Percentiles rank a stretch among this genome's conserved stretches.
Conservation (phyloP, 805 yeast genomes). For the Saturnispora kantuleensis region DNA sequence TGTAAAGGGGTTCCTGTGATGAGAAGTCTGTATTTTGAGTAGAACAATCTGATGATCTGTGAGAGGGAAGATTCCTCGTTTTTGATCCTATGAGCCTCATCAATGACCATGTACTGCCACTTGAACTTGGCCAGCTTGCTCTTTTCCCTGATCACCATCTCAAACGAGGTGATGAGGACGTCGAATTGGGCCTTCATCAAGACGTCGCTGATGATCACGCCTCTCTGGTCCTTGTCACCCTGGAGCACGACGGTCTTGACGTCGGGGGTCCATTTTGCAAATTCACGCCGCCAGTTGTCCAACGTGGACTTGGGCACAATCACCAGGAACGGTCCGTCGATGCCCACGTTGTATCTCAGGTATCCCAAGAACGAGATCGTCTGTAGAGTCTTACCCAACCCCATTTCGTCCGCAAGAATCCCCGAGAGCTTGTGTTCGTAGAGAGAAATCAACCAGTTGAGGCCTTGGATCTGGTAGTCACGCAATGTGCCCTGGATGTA, state of each 20-base stretch:
- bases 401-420: constrained; percentile 81
- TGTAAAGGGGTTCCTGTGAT: constrained; percentile 81
- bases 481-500: constrained; percentile 54
- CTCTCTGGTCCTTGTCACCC: constrained; percentile 65
- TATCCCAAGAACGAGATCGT: constrained; percentile 71
- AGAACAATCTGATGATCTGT: constrained; percentile 64
- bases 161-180: constrained; percentile 63
- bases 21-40: constrained; percentile 57
- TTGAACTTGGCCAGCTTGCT: constrained; percentile 52
- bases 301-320: constrained; percentile 74
- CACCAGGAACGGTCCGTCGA: constrained; percentile 65
- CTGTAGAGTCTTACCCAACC: constrained; percentile 72
- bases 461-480: constrained; percentile 71
- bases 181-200: constrained; percentile 58
- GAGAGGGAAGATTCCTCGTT: constrained; percentile 66
- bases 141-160: constrained; percentile 69
- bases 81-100: constrained; percentile 77
- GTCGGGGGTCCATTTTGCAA: constrained; percentile 72
- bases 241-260: constrained; percentile 60
- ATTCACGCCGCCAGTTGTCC: constrained; percentile 74
- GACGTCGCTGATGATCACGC: constrained; percentile 38
- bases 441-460: constrained; percentile 66
- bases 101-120: constrained; percentile 72
- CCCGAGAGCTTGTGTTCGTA: constrained; percentile 64
- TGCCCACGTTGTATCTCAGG: constrained; percentile 48